A percentile compares a stretch with the other conserved stretches of the same genome.
Conservation (phyloP, 2,329 filamentous ascomycete genomes). For the Colletotrichum chlorophyti region DNA sequence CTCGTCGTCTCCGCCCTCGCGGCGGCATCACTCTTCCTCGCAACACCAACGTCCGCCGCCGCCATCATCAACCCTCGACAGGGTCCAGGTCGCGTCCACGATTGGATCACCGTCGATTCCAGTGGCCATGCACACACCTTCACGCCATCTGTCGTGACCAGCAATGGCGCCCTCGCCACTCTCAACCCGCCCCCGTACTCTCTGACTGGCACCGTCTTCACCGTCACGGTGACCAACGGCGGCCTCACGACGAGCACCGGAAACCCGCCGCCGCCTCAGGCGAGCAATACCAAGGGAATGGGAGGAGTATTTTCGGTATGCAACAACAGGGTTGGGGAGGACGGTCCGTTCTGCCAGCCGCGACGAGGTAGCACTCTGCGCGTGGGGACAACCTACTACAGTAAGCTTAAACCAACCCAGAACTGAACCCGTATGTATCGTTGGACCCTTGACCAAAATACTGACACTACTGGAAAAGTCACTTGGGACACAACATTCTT, state of each 20-base stretch:
- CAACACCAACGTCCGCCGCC: constrained; percentile 8
- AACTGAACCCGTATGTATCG: neutral
- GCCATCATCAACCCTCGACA: constrained; percentile 20
- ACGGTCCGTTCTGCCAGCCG: constrained; percentile 42
- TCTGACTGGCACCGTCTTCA: constrained; percentile 38
- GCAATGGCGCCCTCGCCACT: constrained; percentile 36
- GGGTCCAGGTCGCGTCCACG: constrained; percentile 17
- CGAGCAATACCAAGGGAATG: constrained; percentile 31
- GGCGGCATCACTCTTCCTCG: constrained; percentile 9
- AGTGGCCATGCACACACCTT: constrained; percentile 36
- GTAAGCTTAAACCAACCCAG: constrained; percentile 31
- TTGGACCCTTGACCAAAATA: neutral
- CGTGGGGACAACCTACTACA: constrained; percentile 40
- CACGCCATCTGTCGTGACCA: constrained; percentile 35
- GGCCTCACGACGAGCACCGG: constrained; percentile 38
- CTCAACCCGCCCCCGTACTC: constrained; percentile 36
- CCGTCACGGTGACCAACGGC: constrained; percentile 34
- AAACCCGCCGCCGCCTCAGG: constrained; percentile 39
- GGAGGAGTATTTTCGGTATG: constrained; percentile 40
- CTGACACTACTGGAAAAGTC: constrained; percentile 32
- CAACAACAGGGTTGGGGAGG: constrained; percentile 32
- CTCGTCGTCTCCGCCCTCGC: constrained; percentile 6
- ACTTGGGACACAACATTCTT: constrained; percentile 41
- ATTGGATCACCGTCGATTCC: constrained; percentile 42
- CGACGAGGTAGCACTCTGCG: constrained; percentile 35